phyloP scores from a whole-genome alignment of 2,329 filamentous ascomycete genomes.

The Cladorrhinum sp. region DNA sequence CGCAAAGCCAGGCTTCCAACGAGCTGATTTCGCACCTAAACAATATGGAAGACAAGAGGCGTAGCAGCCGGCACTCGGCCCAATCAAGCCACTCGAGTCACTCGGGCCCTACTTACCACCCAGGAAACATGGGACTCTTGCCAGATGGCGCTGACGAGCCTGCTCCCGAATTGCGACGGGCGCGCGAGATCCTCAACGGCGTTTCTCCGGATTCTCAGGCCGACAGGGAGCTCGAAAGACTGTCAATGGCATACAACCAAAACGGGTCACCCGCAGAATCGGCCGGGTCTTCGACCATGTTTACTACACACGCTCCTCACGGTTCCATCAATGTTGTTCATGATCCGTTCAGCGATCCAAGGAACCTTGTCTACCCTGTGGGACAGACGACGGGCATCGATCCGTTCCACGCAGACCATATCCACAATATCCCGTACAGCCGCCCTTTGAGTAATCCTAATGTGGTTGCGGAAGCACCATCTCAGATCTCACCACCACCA shows the following conservation, averaged over 20 bases:
- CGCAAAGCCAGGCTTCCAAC: constrained; percentile 55
- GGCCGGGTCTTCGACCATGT: constrained; percentile 52
- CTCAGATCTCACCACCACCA: constrained; percentile 35
- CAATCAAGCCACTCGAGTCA: constrained; percentile 38
- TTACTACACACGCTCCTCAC: constrained; percentile 37
- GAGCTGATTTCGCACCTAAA: constrained; percentile 57
- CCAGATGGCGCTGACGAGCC: constrained; percentile 47
- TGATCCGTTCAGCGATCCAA: constrained; percentile 55
- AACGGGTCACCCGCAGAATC: constrained; percentile 53
- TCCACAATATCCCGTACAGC: constrained; percentile 88
- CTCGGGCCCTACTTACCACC: constrained; percentile 40
- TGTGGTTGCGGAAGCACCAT: constrained; percentile 40
- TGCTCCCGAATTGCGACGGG: constrained; percentile 52
- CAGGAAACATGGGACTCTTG: constrained; percentile 39
- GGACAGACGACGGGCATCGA: constrained; percentile 90
- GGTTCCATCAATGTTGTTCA: constrained; percentile 40
- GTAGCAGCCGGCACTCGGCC: constrained; percentile 39
- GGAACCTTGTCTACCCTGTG: constrained; percentile 81
- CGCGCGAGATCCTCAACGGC: constrained; percentile 54
- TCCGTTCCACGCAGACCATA: constrained; percentile 89
- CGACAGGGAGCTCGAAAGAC: constrained; percentile 54
- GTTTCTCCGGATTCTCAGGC: constrained; percentile 50
- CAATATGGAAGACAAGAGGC: constrained; percentile 45
- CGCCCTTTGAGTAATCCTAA: constrained; percentile 63
- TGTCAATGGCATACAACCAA: constrained; percentile 51